Conservation (phyloP, 2,329 filamentous ascomycete species). For the Calonectria naviculata region DNA sequence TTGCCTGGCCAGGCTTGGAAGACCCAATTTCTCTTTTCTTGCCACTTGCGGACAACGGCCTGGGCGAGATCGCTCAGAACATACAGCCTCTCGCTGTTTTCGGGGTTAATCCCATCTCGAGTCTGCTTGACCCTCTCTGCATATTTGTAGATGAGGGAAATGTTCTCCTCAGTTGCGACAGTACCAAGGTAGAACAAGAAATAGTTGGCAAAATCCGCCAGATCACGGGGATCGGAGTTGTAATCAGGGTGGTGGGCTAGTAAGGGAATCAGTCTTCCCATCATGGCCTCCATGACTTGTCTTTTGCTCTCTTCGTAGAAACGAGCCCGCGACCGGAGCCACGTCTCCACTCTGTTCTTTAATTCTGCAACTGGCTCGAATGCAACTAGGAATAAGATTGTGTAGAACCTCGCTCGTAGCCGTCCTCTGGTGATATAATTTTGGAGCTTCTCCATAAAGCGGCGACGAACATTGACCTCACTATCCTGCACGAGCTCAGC, state of each 20-base stretch:
- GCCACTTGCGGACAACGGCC: slow-evolving; percentile 83
- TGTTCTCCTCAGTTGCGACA: slow-evolving; percentile 86
- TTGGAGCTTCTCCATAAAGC: slow-evolving; percentile 87
- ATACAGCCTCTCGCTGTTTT: slow-evolving; percentile 80
- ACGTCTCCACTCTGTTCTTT: slow-evolving; percentile 82
- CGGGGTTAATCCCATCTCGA: slow-evolving; percentile 78
- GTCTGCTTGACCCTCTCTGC: slow-evolving; percentile 94
- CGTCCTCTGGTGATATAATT: slow-evolving; percentile 85
- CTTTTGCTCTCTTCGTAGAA: slow-evolving; percentile 69
- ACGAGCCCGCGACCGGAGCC: slow-evolving; percentile 85
- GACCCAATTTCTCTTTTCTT: slow-evolving; percentile 86
- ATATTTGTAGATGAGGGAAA: slow-evolving; percentile 90
- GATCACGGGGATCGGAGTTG: slow-evolving; percentile 70
- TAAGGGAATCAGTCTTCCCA: slow-evolving; percentile 86
- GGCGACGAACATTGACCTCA: slow-evolving; percentile 77
- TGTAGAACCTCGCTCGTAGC: slow-evolving; percentile 83
- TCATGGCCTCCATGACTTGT: slow-evolving; percentile 80
- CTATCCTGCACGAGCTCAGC: slow-evolving; percentile 85
- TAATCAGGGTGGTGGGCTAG: slow-evolving; percentile 97
- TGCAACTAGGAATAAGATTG: slow-evolving; percentile 88
- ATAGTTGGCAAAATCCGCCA: slow-evolving; percentile 88
- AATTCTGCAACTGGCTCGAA: slow-evolving; percentile 86
- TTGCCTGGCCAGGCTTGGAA: slow-evolving; percentile 87
- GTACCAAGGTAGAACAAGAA: slow-evolving; percentile 88
- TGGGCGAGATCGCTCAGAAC: slow-evolving; percentile 89